Conservation (phyloP, 192 early-diverging fungal species). For the Rhizophagus sp. region DNA sequence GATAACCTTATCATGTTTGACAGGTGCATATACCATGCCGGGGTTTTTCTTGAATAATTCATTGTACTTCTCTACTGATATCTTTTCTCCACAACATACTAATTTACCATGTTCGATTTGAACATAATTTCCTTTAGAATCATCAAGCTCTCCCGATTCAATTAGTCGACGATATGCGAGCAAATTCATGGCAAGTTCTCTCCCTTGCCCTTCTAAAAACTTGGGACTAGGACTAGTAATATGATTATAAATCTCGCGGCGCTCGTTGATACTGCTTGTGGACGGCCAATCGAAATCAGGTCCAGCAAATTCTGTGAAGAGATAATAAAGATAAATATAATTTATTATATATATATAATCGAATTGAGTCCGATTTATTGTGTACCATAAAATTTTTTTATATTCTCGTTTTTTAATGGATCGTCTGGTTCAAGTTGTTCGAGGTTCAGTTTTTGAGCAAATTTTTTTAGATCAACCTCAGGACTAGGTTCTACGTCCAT, state of each 20-base stretch:
- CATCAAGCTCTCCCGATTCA: not conserved
- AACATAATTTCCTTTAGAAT: slow-evolving; percentile 1
- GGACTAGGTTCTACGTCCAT: no score
- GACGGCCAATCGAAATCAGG: slow-evolving; percentile 13
- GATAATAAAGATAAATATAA: slow-evolving; percentile 15
- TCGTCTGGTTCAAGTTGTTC: not conserved
- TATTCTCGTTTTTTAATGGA: not conserved
- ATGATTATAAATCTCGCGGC: not conserved
- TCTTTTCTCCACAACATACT: not conserved
- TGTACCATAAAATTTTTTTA: slow-evolving; percentile 24
- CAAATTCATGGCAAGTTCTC: slow-evolving; percentile 20
- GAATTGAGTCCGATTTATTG: not conserved
- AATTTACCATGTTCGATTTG: not conserved
- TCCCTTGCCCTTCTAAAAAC: not conserved
- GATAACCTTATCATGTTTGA: not conserved
- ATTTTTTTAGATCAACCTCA: not conserved
- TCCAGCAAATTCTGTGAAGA: slow-evolving; percentile 14
- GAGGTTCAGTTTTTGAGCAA: slow-evolving; percentile 7
- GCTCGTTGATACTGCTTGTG: not conserved
- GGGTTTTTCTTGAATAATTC: not conserved
- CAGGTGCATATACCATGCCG: not conserved
- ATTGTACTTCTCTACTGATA: not conserved
- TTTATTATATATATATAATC: not conserved
- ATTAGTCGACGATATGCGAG: no score
- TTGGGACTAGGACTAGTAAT: not conserved